Conservation (phyloP, 2,329 filamentous ascomycete genomes). For the Xylaria sp. region DNA sequence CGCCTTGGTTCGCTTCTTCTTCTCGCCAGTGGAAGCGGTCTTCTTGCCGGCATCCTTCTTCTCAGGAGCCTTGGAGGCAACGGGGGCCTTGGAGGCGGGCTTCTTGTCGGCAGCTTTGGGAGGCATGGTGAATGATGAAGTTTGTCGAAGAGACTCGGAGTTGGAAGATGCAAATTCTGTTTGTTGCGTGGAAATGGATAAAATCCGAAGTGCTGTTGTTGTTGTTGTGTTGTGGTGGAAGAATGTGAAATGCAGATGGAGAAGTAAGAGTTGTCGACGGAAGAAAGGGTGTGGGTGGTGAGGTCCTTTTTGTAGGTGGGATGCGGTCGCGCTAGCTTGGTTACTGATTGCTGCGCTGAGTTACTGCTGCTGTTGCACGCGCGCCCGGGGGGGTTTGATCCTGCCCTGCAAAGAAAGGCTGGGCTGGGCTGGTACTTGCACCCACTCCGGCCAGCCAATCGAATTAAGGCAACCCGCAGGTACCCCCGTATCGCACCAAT, state of each 20-base stretch:
- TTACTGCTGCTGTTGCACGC: constrained; percentile 17
- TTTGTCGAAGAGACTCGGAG: constrained; percentile 38
- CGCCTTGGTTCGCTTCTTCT: constrained; percentile 99
- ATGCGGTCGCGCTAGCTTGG: constrained; percentile 60
- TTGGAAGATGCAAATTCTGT: constrained; percentile 35
- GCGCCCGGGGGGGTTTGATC: constrained; percentile 40
- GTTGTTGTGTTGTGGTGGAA: constrained; percentile 40
- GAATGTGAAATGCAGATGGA: constrained; percentile 51
- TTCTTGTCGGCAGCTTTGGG: constrained; percentile 99
- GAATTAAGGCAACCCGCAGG: constrained; percentile 21
- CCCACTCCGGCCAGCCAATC: constrained; percentile 20
- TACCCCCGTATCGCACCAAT: constrained; percentile 27
- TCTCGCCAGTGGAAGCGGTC: constrained; percentile 94
- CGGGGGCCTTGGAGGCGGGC: constrained; percentile 96
- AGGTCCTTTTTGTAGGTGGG: constrained; percentile 69
- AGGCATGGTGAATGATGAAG: constrained; percentile 77
- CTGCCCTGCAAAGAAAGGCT: constrained; percentile 35
- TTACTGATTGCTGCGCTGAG: constrained; percentile 64
- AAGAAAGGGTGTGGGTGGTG: constrained; percentile 62
- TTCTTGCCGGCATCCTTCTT: constrained; percentile 99
- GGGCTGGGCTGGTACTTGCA: constrained; percentile 15
- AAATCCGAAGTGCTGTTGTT: constrained; percentile 42
- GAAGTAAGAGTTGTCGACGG: constrained; percentile 59
- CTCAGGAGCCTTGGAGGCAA: constrained; percentile 76
- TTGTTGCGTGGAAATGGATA: constrained; percentile 42